Base-by-base conservation (phyloP, 2,329 filamentous ascomycete species). In the Nemania serpens region DNA sequence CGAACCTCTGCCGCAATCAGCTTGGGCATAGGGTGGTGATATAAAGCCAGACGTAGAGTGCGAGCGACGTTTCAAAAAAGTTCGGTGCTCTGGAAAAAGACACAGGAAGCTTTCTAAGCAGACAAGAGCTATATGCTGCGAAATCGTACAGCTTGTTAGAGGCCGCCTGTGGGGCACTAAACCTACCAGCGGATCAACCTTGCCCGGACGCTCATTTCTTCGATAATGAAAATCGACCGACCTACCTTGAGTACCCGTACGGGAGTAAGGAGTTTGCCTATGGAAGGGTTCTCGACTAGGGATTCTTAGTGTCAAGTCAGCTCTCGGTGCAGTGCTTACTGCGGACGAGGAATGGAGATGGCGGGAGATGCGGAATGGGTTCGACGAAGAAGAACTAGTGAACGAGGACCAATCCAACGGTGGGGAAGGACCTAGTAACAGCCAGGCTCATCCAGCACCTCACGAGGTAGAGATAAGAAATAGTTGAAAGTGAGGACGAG, bases 171-270 rank as follows among this genome's bases (percentile, higher is more conserved):
- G 7, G 3, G 5, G 33, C 43, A 17, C 48, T 60, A 11, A 2
- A 41, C 2, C 22, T 64, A 22, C 39, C 49, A 25, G 42, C 13
- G 6, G 10, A 29, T 5, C 3, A 55, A 5, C 22, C 29, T 18
- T 12, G 12, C 1, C 59, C 54, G 1, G 13, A 10, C 2, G 17
- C 43, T 2, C 6, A 46, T 1, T 58, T 64, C 18, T 64, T 64
- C 46, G 3, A 33, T 15, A 61, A 58, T 10, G 42, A 58, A 6
- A 15, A 4, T 39, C 55, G 61, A 33, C 59, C 58, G 12, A 54
- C 54, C 0, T 61, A 45, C 13, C 25, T 64, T 34, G 58, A 61
- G 13, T 58, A 51, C 22, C 43, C 50, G 17, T 58, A 41, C 18
- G 45, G 49, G 12, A 61, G 54, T 12, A 3, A 41, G 1, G 61